Evolutionary conservation across 2,329 filamentous ascomycete species (phyloP), one percentile per base, ranked within the genome.

Genomic region (Trichothecium roseum): DNA sequence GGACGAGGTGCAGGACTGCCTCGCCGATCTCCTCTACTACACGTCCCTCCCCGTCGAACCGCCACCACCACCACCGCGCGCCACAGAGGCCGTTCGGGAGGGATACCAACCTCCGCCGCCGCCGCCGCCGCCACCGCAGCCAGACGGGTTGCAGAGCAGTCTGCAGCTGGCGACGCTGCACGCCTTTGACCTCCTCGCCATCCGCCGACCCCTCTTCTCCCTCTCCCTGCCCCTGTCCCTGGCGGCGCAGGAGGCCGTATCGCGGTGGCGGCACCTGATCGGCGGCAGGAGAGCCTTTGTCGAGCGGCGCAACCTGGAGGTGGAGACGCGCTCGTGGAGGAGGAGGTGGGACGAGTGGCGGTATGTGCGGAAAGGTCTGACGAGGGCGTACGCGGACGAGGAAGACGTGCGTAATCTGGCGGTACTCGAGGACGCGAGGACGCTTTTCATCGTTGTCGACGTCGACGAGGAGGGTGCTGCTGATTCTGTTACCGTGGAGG

Each of bases 141-240:
- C 20, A 15, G 20, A 9, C 5, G 30, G 16, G 4, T 15, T 38
- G 2, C 37, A 37, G 34, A 33, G 32, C 4, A 43, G 45, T 3
- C 37, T 51, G 0, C 47, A 46, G 6, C 44, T 51, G 8, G 48
- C 48, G 15, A 42, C 39, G 3, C 40, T 51, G 1, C 45, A 50
- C 29, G 46, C 48, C 4, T 47, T 49, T 34, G 44, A 47, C n/a
- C 43, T 41, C 8, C 39, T 50, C 3, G 48, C 44, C 20, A 38
- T 50, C 31, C 38, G 39, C 7, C 42, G 45, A 4, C 42, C 40
- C 2, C 43, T 44, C 10, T 47, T 46, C 39, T 42, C 39, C 4
- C 43, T 42, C 1, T 46, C 43, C 18, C 34, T 49, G 1, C 38
- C 46, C 0, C 36, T 51, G 2, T 36, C 46, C 2, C 30, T 39